phyloP scores from a whole-genome alignment of 257 asterid species.

The Ilex asprella region DNA sequence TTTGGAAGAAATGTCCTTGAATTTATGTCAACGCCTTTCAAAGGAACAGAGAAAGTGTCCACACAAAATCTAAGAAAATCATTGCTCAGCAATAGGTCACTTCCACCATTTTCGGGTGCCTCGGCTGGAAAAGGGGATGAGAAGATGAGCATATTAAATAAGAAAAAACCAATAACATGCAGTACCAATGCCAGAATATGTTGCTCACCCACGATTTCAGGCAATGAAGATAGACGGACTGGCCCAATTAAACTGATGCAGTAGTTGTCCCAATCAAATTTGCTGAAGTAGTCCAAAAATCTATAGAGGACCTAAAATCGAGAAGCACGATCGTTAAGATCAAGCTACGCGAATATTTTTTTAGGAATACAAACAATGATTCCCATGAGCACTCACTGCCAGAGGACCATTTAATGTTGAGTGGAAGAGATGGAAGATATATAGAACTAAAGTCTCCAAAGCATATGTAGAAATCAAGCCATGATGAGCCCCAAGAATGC shows the following conservation, averaged over 20 bases:
- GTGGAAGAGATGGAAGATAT: conserved; percentile 80
- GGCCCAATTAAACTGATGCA: conserved; percentile 72
- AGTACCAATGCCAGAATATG: conserved; percentile 6
- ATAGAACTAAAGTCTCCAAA: conserved; percentile 78
- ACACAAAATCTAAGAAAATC: conserved; percentile 56
- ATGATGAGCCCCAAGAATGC: conserved; percentile 87
- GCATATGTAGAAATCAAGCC: conserved; percentile 95
- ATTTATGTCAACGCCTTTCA: conserved; percentile 31
- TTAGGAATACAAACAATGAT: conserved; percentile 7
- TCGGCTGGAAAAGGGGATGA: conserved; percentile 39
- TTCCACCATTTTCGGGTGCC: conserved; percentile 46
- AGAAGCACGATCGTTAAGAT: conserved; percentile 14
- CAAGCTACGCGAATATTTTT: conserved; percentile 12
- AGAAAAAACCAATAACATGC: background rate
- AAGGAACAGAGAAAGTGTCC: conserved; percentile 56
- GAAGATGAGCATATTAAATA: conserved; percentile 12
- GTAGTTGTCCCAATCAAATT: conserved; percentile 81
- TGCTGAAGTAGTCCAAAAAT: conserved; percentile 81
- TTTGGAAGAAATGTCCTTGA: conserved; percentile 50
- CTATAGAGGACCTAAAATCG: conserved; percentile 62
- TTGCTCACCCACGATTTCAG: conserved; percentile 58
- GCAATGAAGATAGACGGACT: conserved; percentile 57
- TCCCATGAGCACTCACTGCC: conserved; percentile 48
- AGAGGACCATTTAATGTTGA: conserved; percentile 70
- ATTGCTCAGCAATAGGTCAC: conserved; percentile 47